Evolutionary conservation across 257 asterid species (phyloP).

Genomic region (Anisodus tanguticus): DNA sequence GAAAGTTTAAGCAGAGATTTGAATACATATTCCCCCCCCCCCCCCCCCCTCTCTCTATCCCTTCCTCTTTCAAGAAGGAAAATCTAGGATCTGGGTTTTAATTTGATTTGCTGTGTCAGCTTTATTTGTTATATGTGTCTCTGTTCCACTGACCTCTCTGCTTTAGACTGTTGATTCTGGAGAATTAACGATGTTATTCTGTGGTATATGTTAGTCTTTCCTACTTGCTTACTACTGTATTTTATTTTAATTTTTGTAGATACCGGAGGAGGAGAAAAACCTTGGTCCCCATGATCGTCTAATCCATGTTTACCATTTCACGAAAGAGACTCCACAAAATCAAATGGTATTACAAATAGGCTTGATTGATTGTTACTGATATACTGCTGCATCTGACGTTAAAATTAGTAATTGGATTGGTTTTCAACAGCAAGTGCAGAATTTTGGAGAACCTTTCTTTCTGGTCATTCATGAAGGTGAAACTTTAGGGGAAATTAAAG

Average conservation of each 20-base stretch:
- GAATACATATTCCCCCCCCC: not conserved
- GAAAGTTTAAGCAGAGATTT: slow-evolving; percentile 21
- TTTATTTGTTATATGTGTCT: not conserved
- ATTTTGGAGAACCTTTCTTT: slow-evolving; percentile 96
- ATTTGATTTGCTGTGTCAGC: not conserved
- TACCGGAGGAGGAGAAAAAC: slow-evolving; percentile 93
- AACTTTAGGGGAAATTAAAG: slow-evolving; percentile 76
- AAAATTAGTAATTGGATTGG: slow-evolving; percentile 9
- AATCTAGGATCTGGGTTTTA: slow-evolving; percentile 7
- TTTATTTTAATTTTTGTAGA: slow-evolving; percentile 46
- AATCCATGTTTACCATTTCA: slow-evolving; percentile 89
- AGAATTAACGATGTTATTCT: slow-evolving; percentile 11
- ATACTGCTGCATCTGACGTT: slow-evolving; percentile 22
- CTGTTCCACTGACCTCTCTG: not conserved
- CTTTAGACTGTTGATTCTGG: slow-evolving; percentile 6
- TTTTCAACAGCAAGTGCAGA: slow-evolving; percentile 76
- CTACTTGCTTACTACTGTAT: slow-evolving; percentile 24
- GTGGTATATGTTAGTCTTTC: not conserved
- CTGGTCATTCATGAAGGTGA: slow-evolving; percentile 92
- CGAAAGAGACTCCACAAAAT: slow-evolving; percentile 76
- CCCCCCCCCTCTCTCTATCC: not conserved
- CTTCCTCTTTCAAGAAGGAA: not conserved
- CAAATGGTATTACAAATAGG: slow-evolving; percentile 62
- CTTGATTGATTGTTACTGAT: slow-evolving; percentile 29
- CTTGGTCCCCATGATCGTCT: slow-evolving; percentile 77